Base-by-base conservation (phyloP, 1,284 basidiomycete species). In the Ustilago esculenta region DNA sequence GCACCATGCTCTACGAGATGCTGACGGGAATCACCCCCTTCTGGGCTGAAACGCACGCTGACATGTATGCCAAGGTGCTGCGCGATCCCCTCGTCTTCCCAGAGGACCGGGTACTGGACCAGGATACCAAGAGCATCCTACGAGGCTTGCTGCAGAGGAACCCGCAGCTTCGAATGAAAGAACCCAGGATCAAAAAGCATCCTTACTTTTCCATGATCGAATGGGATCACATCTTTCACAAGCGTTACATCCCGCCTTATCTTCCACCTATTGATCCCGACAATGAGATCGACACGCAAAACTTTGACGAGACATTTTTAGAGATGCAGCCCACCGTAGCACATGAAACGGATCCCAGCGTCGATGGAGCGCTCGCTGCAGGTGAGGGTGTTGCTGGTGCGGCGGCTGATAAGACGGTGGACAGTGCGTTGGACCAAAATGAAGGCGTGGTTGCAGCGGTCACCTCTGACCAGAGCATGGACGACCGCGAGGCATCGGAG, bases 1-100 rank as follows among this genome's bases (percentile, higher is more conserved):
- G 96, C 35, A 98, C 98, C 77, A 88, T 99, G 79, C 93, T 98
- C 75, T 97, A 96, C 85, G 96, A 99, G 85, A 98, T 98, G 96
- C 95, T 98, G 83, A 96, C 91, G 82, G 94, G 93, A 23, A 96
- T 93, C 57, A 98, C 96, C 50, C 96, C 96, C 35, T 98, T 98
- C 89, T 94, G 90, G 90, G 91, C 92, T 18, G 90, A 92, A 78
- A 92, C 92, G 76, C 92, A 94, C 82, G 89, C 91, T 37, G 90
- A 95, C 76, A 96, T 96, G 93, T 96, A 96, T 84, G 89, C 92
- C 50, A 86, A 90, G 68, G 92, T 94, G 33, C 84, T 94, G 67
- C 91, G 92, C 82, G 91, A 93, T 70, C 92, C 93, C 73, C 83
- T 94, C 65, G 86, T 88, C 75, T 96, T 96, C 84, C 91, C 91